Evolutionary conservation across 75 land plant species (phyloP).

Genomic region (Pinus taeda): DNA sequence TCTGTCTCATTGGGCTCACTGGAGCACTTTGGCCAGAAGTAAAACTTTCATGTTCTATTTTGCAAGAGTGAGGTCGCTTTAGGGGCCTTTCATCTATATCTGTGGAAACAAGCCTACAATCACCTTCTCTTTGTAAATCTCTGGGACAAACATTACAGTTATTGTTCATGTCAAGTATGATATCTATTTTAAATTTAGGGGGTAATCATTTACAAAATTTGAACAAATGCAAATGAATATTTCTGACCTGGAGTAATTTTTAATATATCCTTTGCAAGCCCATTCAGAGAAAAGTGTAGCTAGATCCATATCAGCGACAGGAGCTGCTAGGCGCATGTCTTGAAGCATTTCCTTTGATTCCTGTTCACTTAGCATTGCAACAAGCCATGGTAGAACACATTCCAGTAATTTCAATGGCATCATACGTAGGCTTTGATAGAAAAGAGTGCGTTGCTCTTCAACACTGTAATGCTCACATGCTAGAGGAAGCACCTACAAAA

Average conservation of each 20-base stretch:
- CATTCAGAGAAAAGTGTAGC: constrained; percentile 60
- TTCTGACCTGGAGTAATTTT: constrained; percentile 21
- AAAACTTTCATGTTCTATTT: background rate
- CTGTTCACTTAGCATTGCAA: constrained; percentile 51
- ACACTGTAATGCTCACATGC: constrained; percentile 33
- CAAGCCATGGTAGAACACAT: constrained; percentile 61
- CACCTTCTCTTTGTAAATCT: constrained; percentile 16
- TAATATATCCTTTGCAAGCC: constrained; percentile 50
- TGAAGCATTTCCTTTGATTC: constrained; percentile 45
- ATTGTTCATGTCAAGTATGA: constrained; percentile 2
- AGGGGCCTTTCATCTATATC: constrained; percentile 16
- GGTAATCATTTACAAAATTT: constrained; percentile 14
- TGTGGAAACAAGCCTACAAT: constrained; percentile 11
- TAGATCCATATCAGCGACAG: constrained; percentile 32
- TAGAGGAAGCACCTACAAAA: constrained; percentile 48
- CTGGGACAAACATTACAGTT: constrained; percentile 2
- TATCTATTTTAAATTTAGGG: constrained; percentile 9
- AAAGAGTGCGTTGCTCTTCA: constrained; percentile 39
- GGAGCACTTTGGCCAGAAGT: background rate
- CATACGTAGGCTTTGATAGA: constrained; percentile 51
- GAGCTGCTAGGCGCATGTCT: constrained; percentile 53
- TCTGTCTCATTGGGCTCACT: background rate
- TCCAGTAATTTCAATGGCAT: constrained; percentile 75
- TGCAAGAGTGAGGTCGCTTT: constrained; percentile 15
- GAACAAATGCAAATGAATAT: constrained; percentile 24